Conservation (phyloP, 1,284 basidiomycete species). For the Puccinia horiana region DNA sequence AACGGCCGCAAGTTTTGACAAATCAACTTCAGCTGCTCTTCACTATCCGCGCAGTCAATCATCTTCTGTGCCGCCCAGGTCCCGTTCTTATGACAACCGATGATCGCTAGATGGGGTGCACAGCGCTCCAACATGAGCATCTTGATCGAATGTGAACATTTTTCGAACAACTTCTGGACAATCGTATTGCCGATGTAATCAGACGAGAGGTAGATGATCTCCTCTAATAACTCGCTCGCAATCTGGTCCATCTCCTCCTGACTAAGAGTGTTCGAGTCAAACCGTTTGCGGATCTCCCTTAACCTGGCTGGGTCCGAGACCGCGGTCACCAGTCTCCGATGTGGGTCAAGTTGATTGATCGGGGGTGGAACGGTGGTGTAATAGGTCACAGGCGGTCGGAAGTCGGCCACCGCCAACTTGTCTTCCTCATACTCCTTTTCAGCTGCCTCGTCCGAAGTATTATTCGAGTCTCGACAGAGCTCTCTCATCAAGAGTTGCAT, state of each 20-base stretch:
- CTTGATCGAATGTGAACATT: slow-evolving; percentile 74
- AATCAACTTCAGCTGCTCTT: slow-evolving; percentile 82
- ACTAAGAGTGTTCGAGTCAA: slow-evolving; percentile 77
- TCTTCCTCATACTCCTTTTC: slow-evolving; percentile 34
- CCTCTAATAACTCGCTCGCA: slow-evolving; percentile 83
- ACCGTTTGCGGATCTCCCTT: slow-evolving; percentile 86
- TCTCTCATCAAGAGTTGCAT: slow-evolving; percentile 45
- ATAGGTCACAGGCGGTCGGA: slow-evolving; percentile 84
- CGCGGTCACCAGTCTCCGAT: slow-evolving; percentile 62
- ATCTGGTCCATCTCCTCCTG: slow-evolving; percentile 86
- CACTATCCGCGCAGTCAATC: slow-evolving; percentile 88
- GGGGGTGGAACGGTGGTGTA: slow-evolving; percentile 84
- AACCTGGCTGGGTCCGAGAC: slow-evolving; percentile 90
- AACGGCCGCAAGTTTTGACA: slow-evolving; percentile 84
- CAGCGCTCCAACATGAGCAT: slow-evolving; percentile 90
- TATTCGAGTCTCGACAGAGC: slow-evolving; percentile 12
- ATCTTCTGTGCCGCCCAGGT: slow-evolving; percentile 99
- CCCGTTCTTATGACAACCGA: slow-evolving; percentile 98
- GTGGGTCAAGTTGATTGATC: slow-evolving; percentile 57
- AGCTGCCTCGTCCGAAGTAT: neutral
- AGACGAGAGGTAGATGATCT: slow-evolving; percentile 77
- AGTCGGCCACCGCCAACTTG: slow-evolving; percentile 63
- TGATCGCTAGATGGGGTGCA: slow-evolving; percentile 90
- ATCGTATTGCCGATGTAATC: slow-evolving; percentile 99
- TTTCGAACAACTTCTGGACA: slow-evolving; percentile 73